Evolutionary conservation across 805 yeast genomes (phyloP).

Genomic region (Wickerhamiella lipophila): DNA sequence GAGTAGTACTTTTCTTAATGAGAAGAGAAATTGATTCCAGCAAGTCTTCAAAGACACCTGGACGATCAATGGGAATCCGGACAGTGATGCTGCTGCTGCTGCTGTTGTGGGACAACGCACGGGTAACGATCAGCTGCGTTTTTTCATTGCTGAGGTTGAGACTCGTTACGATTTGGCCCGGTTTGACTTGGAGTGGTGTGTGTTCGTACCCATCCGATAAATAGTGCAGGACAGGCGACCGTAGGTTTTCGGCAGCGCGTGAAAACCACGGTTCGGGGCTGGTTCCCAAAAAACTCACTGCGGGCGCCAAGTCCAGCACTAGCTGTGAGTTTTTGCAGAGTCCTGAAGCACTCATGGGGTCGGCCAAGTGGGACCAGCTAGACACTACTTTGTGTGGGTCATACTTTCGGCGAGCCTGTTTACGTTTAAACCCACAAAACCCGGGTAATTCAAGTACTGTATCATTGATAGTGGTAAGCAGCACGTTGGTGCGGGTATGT

Average conservation of each 20-base stretch:
- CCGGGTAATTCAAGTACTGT: background rate
- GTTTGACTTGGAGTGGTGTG: background rate
- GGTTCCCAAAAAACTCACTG: background rate
- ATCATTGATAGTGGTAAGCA: background rate
- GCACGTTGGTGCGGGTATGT: background rate
- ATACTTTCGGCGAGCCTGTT: background rate
- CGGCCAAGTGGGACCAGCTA: background rate
- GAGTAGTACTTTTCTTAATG: background rate
- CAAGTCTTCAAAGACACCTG: background rate
- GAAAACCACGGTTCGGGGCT: background rate
- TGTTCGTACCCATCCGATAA: background rate
- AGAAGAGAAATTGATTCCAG: background rate
- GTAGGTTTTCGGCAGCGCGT: conserved; percentile 6
- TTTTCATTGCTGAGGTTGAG: background rate
- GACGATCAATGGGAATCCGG: background rate
- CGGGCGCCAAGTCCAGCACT: background rate
- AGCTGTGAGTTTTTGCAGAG: background rate
- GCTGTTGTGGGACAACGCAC: background rate
- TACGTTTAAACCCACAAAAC: background rate
- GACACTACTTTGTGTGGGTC: background rate
- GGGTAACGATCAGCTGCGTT: background rate
- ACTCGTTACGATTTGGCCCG: background rate
- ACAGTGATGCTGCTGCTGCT: background rate
- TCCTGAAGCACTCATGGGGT: background rate
- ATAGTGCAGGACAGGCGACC: background rate